Evolutionary conservation across 2,329 filamentous ascomycete genomes (phyloP).

Genomic region (Leptosphaerulina australis): DNA sequence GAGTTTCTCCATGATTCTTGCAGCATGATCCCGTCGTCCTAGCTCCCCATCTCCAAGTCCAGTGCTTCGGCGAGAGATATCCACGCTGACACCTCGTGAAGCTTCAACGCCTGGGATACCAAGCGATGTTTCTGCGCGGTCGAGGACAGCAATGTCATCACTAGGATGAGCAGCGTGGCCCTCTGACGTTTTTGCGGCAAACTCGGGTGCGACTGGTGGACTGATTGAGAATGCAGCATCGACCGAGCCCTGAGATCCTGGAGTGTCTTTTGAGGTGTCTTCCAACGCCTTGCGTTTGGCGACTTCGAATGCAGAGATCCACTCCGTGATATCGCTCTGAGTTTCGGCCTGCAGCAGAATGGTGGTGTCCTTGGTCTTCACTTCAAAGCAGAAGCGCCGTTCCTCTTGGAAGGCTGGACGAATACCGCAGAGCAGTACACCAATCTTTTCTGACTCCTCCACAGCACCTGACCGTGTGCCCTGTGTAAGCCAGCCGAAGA

Average conservation of each 20-base stretch:
- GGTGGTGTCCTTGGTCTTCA: slow-evolving; percentile 95
- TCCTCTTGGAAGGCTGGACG: slow-evolving; percentile 92
- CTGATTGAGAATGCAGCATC: slow-evolving; percentile 91
- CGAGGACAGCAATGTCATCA: slow-evolving; percentile 61
- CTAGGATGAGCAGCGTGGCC: slow-evolving; percentile 62
- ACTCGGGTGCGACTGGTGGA: slow-evolving; percentile 84
- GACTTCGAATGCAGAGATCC: slow-evolving; percentile 91
- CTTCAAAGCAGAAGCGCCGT: slow-evolving; percentile 94
- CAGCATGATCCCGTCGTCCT: slow-evolving; percentile 77
- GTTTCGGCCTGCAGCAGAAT: slow-evolving; percentile 92
- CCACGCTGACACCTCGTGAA: slow-evolving; percentile 70
- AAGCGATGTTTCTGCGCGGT: slow-evolving; percentile 67
- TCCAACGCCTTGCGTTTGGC: slow-evolving; percentile 93
- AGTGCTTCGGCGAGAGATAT: slow-evolving; percentile 64
- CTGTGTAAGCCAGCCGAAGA: slow-evolving; percentile 93
- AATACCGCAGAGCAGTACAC: slow-evolving; percentile 90
- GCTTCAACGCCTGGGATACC: slow-evolving; percentile 66
- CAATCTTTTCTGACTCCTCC: slow-evolving; percentile 94
- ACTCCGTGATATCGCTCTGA: slow-evolving; percentile 88
- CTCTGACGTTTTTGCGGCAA: slow-evolving; percentile 79
- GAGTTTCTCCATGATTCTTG: slow-evolving; percentile 89
- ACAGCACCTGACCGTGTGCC: slow-evolving; percentile 80
- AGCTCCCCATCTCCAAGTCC: slow-evolving; percentile 71
- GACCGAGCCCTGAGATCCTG: slow-evolving; percentile 53
- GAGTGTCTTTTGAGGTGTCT: slow-evolving; percentile 63